Percentiles rank a stretch among this genome's conserved stretches.
These are phyloP conservation scores for Blastobotrys aristatus DNA, from an alignment of 1,139 yeast genomes.

Conservation along the genomic window DNA sequence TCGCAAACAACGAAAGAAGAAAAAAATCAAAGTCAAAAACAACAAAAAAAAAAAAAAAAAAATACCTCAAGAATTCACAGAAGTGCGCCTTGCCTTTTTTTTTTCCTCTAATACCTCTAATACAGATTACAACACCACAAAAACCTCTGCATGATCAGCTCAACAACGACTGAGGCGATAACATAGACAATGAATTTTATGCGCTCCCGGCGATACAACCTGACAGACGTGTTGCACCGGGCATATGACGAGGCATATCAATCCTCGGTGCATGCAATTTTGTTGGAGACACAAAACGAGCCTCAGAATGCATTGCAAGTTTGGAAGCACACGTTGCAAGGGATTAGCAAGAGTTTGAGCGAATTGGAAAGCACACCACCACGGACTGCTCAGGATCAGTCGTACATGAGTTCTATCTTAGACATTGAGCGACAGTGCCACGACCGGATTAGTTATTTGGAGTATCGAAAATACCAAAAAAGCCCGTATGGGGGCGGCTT, in stretches of 20 bases:
- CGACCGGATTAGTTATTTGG: conserved; percentile 33
- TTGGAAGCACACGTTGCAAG: conserved; percentile 33
- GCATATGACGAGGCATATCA: conserved; percentile 38
- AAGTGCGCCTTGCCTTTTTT: too few species aligned
- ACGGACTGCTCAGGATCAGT: conserved; percentile 31
- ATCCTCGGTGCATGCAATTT: conserved; percentile 34
- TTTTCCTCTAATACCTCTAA: too few species aligned
- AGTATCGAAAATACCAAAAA: conserved; percentile 21
- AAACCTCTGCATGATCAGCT: too few species aligned
- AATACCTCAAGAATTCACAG: too few species aligned
- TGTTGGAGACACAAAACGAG: conserved; percentile 34
- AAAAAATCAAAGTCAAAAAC: background rate
- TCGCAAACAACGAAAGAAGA: background rate
- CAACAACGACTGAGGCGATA: too few species aligned
- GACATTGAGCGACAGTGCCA: conserved; percentile 38
- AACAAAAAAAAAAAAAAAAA: background rate
- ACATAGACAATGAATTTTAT: conserved; percentile 8
- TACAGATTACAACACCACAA: too few species aligned
- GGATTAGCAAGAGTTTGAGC: conserved; percentile 29
- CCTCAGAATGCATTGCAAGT: conserved; percentile 30
- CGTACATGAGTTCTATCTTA: conserved; percentile 32
- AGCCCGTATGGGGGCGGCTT: conserved; percentile 12
- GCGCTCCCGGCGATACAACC: conserved; percentile 10
- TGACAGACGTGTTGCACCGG: conserved; percentile 29
- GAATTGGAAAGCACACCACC: conserved; percentile 30